These are phyloP conservation scores for Plenodomus tracheiphilus DNA, from an alignment of 2,329 filamentous ascomycete genomes.

Conservation along the genomic window DNA sequence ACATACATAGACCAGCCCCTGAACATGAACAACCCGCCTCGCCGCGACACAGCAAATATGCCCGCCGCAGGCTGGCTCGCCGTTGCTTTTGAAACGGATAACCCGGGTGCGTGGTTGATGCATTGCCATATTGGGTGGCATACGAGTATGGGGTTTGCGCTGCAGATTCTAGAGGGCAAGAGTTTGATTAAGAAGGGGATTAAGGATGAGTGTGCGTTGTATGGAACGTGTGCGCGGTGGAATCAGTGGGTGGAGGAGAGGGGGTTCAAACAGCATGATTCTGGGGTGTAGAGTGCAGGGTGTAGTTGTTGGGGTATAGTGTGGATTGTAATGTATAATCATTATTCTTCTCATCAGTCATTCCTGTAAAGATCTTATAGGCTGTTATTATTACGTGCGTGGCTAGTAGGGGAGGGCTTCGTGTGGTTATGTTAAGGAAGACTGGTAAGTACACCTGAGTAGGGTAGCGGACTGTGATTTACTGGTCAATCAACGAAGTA, in stretches of 20 bases:
- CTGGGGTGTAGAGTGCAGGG: slow-evolving; percentile 12
- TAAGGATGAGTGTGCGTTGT: slow-evolving; percentile 17
- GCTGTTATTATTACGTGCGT: too few relatives aligned
- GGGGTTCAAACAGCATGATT: slow-evolving; percentile 25
- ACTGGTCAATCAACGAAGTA: too few relatives aligned
- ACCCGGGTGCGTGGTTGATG: slow-evolving; percentile 64
- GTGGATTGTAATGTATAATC: too few relatives aligned
- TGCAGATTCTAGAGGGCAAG: slow-evolving; percentile 54
- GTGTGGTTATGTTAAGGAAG: too few relatives aligned
- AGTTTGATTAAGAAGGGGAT: slow-evolving; percentile 13
- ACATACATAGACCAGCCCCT: slow-evolving; percentile 29
- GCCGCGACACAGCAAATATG: slow-evolving; percentile 70
- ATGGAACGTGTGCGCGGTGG: slow-evolving; percentile 25
- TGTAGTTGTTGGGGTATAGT: neutral
- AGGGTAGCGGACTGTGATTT: too few relatives aligned
- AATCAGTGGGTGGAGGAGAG: slow-evolving; percentile 18
- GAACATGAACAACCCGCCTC: slow-evolving; percentile 51
- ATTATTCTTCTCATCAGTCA: too few relatives aligned
- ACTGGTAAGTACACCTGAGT: too few relatives aligned
- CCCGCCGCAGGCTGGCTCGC: slow-evolving; percentile 69
- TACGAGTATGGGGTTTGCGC: slow-evolving; percentile 43
- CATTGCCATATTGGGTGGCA: slow-evolving; percentile 78
- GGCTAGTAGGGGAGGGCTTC: too few relatives aligned
- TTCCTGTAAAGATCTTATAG: too few relatives aligned
- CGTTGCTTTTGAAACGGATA: slow-evolving; percentile 62